phyloP scores from a whole-genome alignment of 1,139 yeast genomes.

The Zygoascus hellenicus region DNA sequence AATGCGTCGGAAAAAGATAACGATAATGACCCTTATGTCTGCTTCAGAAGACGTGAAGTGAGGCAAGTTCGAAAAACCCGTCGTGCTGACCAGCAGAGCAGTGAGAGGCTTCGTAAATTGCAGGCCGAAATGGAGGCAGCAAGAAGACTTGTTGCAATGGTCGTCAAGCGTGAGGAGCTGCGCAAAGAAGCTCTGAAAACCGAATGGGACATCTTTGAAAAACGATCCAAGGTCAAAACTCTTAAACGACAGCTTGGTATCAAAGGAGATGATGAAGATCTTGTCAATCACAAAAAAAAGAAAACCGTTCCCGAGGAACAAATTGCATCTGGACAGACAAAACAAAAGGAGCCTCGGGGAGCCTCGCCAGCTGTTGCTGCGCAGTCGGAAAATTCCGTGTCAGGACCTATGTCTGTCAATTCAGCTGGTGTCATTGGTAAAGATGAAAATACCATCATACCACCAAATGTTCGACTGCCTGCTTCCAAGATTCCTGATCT shows the following conservation, averaged over 20 bases:
- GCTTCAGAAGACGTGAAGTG: constrained; percentile 93
- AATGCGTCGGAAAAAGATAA: constrained; percentile 67
- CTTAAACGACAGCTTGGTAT: constrained; percentile 71
- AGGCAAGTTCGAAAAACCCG: constrained; percentile 96
- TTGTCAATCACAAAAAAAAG: constrained; percentile 73
- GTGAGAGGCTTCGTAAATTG: constrained; percentile 71
- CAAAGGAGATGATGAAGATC: constrained; percentile 79
- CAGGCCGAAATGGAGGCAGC: constrained; percentile 77
- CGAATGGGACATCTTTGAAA: constrained; percentile 60
- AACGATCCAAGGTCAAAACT: constrained; percentile 64
- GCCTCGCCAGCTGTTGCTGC: constrained; percentile 16
- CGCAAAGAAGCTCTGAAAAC: constrained; percentile 52
- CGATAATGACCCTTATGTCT: constrained; percentile 89
- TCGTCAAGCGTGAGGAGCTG: constrained; percentile 68
- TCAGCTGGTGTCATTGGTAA: constrained; percentile 12
- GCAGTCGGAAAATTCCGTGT: constrained; percentile 6
- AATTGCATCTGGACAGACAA: constrained; percentile 15
- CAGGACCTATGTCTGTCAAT: constrained; percentile 7
- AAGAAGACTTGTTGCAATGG: constrained; percentile 58
- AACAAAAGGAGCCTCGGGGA: constrained; percentile 2
- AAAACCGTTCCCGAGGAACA: constrained; percentile 33
- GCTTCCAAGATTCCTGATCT: constrained; percentile 91
- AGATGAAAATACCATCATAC: constrained; percentile 34
- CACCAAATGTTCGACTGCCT: constrained; percentile 81
- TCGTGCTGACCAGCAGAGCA: constrained; percentile 85